Evolutionary conservation across 768 basidiomycete genomes (phyloP), one percentile per base, ranked within the genome.

Genomic region (Psilocybe sp.): DNA sequence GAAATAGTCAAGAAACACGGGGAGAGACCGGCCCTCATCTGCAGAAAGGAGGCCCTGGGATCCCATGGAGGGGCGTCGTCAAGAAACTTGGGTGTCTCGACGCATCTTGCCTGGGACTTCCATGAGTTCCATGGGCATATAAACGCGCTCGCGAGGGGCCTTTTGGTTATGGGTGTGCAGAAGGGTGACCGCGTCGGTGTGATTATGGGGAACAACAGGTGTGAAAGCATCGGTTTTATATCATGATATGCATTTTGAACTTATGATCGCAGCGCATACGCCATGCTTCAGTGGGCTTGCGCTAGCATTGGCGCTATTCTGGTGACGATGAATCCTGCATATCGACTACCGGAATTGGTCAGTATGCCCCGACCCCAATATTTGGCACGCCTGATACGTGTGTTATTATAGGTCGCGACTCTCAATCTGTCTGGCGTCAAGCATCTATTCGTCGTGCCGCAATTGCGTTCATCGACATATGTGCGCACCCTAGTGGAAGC

Each of bases 171-270:
- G 69, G 89, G 89, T 13, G 82, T 93, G 4, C 68, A 71, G 62
- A 85, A 79, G 61, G 90, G 91, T 0, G 88, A 91, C 55, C 73
- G 90, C 7, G 82, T 92, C 16, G 91, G 78, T 1, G 86, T 90
- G 6, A 67, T 92, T 35, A 89, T 92, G 89, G 90, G 89, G 4
- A 93, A 92, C 53, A 87, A 80, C 51, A 92, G 90, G 90, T 88
- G 55, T 33, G 70, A 55, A 3, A 14, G 9, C 8, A n/a, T 39
- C 40, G n/a, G 23, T 12, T 15, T 9, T 37, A 10, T 10, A 10
- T 3, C 14, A n/a, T 32, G 20, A 40, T 4, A 15, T 44, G 11
- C 46, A 36, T 12, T 6, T 20, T 46, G 31, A 9, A 42, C 44
- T 31, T 38, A 18, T 6, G 42, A 28, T 48, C 39, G 28, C 53